Conservation (phyloP, 495 filamentous ascomycete species). For the Penicillium manginii region DNA sequence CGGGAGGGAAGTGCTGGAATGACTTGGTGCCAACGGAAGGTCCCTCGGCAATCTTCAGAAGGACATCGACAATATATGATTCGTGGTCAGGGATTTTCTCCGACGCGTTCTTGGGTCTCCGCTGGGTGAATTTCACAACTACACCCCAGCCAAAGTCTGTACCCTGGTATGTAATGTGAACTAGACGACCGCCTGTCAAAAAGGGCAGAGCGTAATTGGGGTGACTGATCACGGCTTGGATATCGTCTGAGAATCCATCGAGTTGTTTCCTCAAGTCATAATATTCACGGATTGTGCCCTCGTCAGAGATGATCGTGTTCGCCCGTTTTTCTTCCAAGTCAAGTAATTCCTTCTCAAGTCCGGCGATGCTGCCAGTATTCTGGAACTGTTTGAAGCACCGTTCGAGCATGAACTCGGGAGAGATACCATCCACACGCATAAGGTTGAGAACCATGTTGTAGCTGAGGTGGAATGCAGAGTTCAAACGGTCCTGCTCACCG, state of each 20-base stretch:
- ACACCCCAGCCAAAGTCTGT: conserved; percentile 93
- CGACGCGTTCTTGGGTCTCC: conserved; percentile 62
- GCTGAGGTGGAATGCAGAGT: conserved; percentile 97
- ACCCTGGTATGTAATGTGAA: conserved; percentile 78
- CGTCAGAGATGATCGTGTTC: conserved; percentile 77
- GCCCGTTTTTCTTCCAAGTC: conserved; percentile 73
- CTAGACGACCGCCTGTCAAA: conserved; percentile 77
- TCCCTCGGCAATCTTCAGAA: conserved; percentile 69
- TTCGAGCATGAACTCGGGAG: conserved; percentile 95
- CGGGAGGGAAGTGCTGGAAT: conserved; percentile 63
- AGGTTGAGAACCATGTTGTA: conserved; percentile 99
- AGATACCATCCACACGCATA: conserved; percentile 93
- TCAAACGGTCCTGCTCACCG: conserved; percentile 93
- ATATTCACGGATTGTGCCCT: conserved; percentile 87
- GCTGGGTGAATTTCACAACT: conserved; percentile 69
- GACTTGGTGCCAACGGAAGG: conserved; percentile 60
- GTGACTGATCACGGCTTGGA: conserved; percentile 85
- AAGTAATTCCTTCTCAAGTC: conserved; percentile 77
- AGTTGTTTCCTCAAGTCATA: conserved; percentile 84
- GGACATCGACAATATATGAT: conserved; percentile 77
- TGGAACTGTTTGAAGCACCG: conserved; percentile 98
- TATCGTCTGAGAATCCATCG: conserved; percentile 78
- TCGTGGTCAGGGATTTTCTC: conserved; percentile 72
- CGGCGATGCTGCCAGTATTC: conserved; percentile 81
- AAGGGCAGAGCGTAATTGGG: conserved; percentile 81